Percentiles rank a stretch among this genome's conserved stretches.
phyloP scores from a whole-genome alignment of 2,329 filamentous ascomycete genomes.

The Eutypa lata region DNA sequence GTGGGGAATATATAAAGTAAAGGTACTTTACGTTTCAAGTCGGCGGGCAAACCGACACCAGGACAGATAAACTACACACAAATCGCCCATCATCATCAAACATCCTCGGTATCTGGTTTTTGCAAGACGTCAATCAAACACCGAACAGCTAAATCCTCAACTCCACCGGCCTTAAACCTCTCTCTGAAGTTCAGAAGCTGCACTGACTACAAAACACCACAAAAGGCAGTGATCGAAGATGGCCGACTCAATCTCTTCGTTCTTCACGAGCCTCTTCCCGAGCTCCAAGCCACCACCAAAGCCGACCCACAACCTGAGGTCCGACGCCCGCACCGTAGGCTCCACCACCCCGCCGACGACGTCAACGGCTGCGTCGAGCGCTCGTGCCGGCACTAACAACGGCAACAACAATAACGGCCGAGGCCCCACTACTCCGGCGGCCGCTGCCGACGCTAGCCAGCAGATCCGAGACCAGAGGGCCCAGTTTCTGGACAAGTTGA shows the following conservation, averaged over 20 bases:
- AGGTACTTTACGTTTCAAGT: no score
- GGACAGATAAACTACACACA: no score
- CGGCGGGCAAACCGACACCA: no score
- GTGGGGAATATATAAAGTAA: no score
- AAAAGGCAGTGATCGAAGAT: no score
- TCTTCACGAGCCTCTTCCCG: neutral
- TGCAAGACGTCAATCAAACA: no score
- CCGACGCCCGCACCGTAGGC: neutral
- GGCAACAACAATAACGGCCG: neutral
- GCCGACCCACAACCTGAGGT: neutral
- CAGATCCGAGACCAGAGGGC: neutral
- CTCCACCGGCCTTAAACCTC: no score
- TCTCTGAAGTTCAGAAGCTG: no score
- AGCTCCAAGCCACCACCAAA: neutral
- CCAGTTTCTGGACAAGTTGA: neutral
- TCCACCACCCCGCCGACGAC: neutral
- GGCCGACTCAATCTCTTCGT: neutral
- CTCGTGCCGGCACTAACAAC: neutral
- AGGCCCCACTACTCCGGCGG: neutral
- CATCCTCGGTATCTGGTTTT: no score
- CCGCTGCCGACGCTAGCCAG: neutral
- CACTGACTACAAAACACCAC: no score
- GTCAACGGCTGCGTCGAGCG: neutral
- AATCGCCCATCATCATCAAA: no score
- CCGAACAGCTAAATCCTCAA: no score